phyloP scores from a whole-genome alignment of 2,329 filamentous ascomycete species.

The Pseudogymnoascus sp. region DNA sequence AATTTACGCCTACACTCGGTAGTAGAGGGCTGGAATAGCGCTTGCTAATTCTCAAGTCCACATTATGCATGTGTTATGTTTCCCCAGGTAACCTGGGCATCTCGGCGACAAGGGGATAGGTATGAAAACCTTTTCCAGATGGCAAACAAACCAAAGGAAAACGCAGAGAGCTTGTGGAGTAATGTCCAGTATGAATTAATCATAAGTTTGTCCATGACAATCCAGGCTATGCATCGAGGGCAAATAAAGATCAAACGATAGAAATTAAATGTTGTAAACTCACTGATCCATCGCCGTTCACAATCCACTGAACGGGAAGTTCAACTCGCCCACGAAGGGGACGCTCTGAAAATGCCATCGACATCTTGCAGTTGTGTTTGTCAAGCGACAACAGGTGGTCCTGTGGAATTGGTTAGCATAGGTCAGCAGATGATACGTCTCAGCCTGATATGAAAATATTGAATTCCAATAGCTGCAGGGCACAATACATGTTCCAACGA shows the following conservation, averaged over 20 bases:
- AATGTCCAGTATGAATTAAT: background rate
- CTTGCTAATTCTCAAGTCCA: background rate
- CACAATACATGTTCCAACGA: background rate
- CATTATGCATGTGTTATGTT: constrained; percentile 2
- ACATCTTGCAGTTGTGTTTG: background rate
- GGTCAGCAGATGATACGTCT: background rate
- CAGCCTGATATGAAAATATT: background rate
- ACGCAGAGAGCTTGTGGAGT: background rate
- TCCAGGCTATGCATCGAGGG: background rate
- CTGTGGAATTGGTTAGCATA: background rate
- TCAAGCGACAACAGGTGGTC: background rate
- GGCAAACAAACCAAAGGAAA: background rate
- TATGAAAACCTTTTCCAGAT: background rate
- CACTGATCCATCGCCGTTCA: background rate
- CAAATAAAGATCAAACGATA: background rate
- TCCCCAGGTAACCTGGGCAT: background rate
- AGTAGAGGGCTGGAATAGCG: background rate
- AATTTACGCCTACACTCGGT: background rate
- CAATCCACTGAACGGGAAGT: background rate
- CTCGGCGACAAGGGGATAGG: background rate
- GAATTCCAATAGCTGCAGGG: background rate
- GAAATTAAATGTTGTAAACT: background rate
- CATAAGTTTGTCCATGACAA: background rate
- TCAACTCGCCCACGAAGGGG: constrained; percentile 1
- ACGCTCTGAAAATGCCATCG: background rate